A percentile compares a stretch with the other conserved stretches of the same genome.
Conservation (phyloP, 768 basidiomycete genomes). For the Psilocybe tampanensis region DNA sequence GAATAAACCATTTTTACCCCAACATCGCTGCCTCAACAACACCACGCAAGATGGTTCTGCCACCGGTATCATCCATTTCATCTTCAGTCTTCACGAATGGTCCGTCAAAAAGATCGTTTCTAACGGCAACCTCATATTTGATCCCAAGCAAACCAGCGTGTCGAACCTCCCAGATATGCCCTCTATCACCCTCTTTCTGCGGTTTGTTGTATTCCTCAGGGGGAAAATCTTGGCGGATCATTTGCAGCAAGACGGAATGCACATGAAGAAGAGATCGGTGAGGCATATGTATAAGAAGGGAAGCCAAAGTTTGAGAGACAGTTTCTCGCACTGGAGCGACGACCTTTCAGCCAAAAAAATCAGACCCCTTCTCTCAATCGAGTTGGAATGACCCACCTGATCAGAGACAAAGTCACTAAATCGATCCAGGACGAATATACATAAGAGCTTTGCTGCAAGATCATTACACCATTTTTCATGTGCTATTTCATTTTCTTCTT, state of each 20-base stretch:
- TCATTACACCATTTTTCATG: constrained; percentile 93
- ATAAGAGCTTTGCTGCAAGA: constrained; percentile 81
- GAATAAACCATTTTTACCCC: constrained; percentile 62
- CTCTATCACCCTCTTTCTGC: constrained; percentile 38
- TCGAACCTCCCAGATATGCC: constrained; percentile 93
- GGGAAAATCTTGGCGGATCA: constrained; percentile 89
- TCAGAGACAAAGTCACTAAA: constrained; percentile 98
- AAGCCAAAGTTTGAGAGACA: constrained; percentile 91
- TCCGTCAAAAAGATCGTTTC: constrained; percentile 75
- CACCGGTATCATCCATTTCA: constrained; percentile 38
- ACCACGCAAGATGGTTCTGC: constrained; percentile 65
- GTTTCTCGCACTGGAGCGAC: constrained; percentile 97
- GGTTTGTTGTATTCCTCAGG: constrained; percentile 37
- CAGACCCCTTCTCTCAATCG: neutral
- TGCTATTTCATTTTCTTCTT: constrained; percentile 59
- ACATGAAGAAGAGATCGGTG: constrained; percentile 77
- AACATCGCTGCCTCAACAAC: constrained; percentile 91
- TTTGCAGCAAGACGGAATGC: constrained; percentile 81
- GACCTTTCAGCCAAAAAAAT: constrained; percentile 43
- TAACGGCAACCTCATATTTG: constrained; percentile 97
- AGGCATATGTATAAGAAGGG: constrained; percentile 88
- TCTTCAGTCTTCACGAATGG: constrained; percentile 36
- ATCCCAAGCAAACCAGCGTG: constrained; percentile 97
- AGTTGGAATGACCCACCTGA: constrained; percentile 61
- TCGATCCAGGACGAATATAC: constrained; percentile 92